Evolutionary conservation across 768 basidiomycete genomes (phyloP).

Genomic region (Mrakia hoshinonis): DNA sequence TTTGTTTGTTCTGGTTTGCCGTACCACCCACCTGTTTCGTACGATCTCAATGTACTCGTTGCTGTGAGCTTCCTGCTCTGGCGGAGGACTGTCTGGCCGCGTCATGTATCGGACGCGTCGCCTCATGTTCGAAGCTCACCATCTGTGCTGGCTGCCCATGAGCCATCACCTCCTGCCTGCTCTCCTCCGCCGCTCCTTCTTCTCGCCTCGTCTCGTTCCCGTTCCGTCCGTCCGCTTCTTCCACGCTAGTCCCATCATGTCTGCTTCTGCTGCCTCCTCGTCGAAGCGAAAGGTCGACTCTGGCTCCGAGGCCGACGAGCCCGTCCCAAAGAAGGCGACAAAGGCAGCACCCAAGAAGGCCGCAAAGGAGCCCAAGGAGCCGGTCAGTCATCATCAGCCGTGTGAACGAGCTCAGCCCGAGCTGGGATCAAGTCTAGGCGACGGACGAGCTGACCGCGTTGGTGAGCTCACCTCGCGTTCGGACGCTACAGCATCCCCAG

Average conservation of each 20-base stretch:
- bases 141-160: not conserved
- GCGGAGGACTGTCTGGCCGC: too few species aligned
- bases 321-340: not conserved
- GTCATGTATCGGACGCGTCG: too few species aligned
- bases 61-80: too few species aligned
- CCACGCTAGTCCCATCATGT: not conserved
- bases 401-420: not conserved
- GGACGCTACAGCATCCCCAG: not conserved
- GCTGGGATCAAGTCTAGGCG: not conserved
- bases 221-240: too few species aligned
- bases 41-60: too few species aligned
- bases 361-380: not conserved
- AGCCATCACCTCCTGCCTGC: not conserved
- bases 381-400: not conserved
- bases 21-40: too few species aligned
- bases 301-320: not conserved
- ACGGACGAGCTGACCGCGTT: not conserved
- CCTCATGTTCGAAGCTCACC: too few species aligned
- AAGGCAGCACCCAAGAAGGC: constrained; percentile 13
- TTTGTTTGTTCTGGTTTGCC: too few species aligned
- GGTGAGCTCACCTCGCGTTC: not conserved
- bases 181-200: not conserved
- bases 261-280: not conserved
- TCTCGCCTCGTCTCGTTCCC: not conserved
- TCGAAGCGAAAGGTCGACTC: not conserved